A percentile compares a stretch with the other conserved stretches of the same genome.
These are phyloP conservation scores for Dendrobium nobile DNA, from an alignment of 106 monocot genomes.

Conservation along the genomic window DNA sequence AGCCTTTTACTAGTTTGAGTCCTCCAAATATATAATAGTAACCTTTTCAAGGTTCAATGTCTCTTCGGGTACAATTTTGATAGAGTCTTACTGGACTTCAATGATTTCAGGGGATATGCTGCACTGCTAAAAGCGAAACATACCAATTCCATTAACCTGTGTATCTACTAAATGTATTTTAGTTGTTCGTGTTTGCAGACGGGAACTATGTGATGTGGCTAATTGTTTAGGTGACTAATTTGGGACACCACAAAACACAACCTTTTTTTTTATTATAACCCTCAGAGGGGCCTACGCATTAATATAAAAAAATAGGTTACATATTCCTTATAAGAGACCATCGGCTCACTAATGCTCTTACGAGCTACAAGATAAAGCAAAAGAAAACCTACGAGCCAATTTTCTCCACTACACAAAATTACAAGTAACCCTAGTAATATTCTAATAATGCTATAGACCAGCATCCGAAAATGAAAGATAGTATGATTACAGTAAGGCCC, in stretches of 20 bases:
- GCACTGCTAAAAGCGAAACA: constrained; percentile 48
- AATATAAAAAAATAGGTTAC: too few relatives aligned
- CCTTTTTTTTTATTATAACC: background rate
- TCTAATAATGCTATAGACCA: too few relatives aligned
- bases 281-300: too few relatives aligned
- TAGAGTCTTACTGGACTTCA: constrained; percentile 68
- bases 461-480: too few relatives aligned
- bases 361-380: too few relatives aligned
- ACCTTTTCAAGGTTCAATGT: constrained; percentile 61
- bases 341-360: too few relatives aligned
- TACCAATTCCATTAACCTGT: constrained; percentile 52
- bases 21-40: constrained; percentile 72
- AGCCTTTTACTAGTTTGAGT: constrained; percentile 51
- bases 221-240: constrained; percentile 66
- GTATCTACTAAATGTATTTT: constrained; percentile 61
- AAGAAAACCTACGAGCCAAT: too few relatives aligned
- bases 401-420: too few relatives aligned
- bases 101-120: constrained; percentile 79
- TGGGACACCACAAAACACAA: constrained; percentile 74
- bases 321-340: too few relatives aligned
- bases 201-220: constrained; percentile 47
- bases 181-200: constrained; percentile 58
- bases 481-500: too few relatives aligned
- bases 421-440: too few relatives aligned
- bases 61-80: constrained; percentile 37